Evolutionary conservation across 75 land plant genomes (phyloP), one percentile per base, ranked within the genome.

Genomic region (Pinus taeda): DNA sequence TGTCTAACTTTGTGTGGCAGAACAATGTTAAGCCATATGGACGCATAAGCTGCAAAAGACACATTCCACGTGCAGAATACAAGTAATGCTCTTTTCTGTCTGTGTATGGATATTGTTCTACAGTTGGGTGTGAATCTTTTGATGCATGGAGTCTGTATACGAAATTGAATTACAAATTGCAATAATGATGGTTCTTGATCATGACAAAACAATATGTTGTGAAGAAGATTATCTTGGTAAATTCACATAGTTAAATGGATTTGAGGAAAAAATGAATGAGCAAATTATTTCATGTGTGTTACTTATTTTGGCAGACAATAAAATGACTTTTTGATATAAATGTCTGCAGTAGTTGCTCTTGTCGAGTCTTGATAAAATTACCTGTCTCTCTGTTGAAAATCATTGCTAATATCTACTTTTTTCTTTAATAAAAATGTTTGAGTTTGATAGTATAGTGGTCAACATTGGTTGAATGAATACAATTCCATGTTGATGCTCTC

Each of bases 11-110:
- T 20, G 71, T 13, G 39, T 18, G 42, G 71, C 30, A 67, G 45
- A n/a, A 7, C 18, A 67, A 67, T 2, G 3, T n/a, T 67, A 67
- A 39, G 39, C 20, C 20, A 45, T 20, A 67, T 67, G 71, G 71
- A 37, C 71, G 11, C 18, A 37, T 67, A 22, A 67, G 71, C 71
- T 67, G 53, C 22, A 67, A 67, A 67, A n/a, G 39, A 21, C 49
- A 18, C 37, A 45, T 37, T 67, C 39, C 71, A 37, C 71, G 71
- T 39, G 71, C 71, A 67, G 49, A 39, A 67, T 67, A 39, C n/a
- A 21, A 67, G 71, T 67, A 67, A 37, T 39, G 33, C 33, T 20
- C 70, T 18, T 67, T 67, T 67, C 39, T 7, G 45, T 67, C 53
- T 67, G 8, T 18, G 3, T 45, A 67, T 39, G 71, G 39, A 42